These are phyloP conservation scores for Discostella stelligera DNA, from an alignment of 352 stramenopile species.

Conservation along the genomic window DNA sequence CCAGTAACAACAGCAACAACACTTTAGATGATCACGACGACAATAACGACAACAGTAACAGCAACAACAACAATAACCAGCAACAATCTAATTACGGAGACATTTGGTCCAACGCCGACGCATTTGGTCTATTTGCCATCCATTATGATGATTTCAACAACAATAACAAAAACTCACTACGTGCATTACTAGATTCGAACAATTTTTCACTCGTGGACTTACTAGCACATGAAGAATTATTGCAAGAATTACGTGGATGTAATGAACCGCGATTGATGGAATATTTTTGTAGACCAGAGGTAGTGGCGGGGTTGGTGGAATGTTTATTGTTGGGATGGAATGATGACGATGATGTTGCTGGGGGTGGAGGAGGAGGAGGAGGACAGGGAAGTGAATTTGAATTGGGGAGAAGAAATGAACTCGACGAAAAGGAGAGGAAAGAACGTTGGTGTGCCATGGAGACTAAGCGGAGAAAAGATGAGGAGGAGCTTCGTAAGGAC, in stretches of 20 bases:
- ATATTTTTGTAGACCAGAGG: constrained; percentile 81
- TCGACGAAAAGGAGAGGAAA: constrained; percentile 15
- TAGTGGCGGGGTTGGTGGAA: constrained; percentile 67
- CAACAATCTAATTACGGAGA: constrained; percentile 43
- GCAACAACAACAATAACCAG: background rate
- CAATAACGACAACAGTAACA: background rate
- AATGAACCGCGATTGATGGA: constrained; percentile 91
- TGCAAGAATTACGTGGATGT: constrained; percentile 95
- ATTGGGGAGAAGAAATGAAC: constrained; percentile 2
- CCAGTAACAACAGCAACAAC: background rate
- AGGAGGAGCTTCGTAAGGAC: background rate
- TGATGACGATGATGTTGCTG: background rate
- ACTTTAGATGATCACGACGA: background rate
- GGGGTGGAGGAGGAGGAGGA: background rate
- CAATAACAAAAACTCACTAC: constrained; percentile 81
- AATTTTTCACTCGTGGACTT: constrained; percentile 92
- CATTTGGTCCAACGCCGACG: constrained; percentile 78
- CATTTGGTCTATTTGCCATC: background rate
- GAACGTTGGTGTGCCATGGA: background rate
- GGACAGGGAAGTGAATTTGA: background rate
- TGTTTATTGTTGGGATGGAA: constrained; percentile 55
- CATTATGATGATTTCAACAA: constrained; percentile 27
- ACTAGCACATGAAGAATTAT: constrained; percentile 93
- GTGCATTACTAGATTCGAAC: constrained; percentile 90
- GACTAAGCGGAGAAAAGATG: background rate